Conservation (phyloP, 2,329 filamentous ascomycete genomes). For the Aspergillus udagawae region DNA sequence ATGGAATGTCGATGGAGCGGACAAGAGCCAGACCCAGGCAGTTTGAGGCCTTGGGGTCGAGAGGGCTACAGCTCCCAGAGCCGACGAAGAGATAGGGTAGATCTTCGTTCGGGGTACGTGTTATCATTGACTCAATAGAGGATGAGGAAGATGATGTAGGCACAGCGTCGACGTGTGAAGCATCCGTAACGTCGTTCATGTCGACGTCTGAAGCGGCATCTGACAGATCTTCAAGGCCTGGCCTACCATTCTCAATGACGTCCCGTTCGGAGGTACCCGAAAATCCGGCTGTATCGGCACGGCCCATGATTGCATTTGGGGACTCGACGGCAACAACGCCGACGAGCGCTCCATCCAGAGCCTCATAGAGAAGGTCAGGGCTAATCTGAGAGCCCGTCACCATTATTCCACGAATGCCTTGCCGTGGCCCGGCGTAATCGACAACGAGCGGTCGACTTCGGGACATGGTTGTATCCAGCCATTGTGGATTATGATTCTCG, state of each 20-base stretch:
- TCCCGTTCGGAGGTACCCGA: not conserved
- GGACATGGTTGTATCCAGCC: slow-evolving; percentile 46
- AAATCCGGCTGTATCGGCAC: not conserved
- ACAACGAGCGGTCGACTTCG: slow-evolving; percentile 47
- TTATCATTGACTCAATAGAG: slow-evolving; percentile 23
- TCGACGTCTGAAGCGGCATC: slow-evolving; percentile 16
- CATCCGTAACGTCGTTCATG: slow-evolving; percentile 13
- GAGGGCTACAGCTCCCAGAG: slow-evolving; percentile 37
- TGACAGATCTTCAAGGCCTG: slow-evolving; percentile 8
- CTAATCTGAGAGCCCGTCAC: slow-evolving; percentile 48
- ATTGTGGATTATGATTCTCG: slow-evolving; percentile 32
- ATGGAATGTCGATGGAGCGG: slow-evolving; percentile 37
- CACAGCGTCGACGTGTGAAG: not conserved
- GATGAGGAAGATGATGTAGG: slow-evolving; percentile 5
- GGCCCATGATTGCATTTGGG: slow-evolving; percentile 25
- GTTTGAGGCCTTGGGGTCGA: slow-evolving; percentile 46
- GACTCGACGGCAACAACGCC: slow-evolving; percentile 50
- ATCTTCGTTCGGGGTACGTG: slow-evolving; percentile 39
- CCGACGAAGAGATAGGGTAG: slow-evolving; percentile 50
- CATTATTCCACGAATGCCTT: slow-evolving; percentile 50
- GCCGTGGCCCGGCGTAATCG: slow-evolving; percentile 42
- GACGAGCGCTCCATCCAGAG: slow-evolving; percentile 53
- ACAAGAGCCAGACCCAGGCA: slow-evolving; percentile 50
- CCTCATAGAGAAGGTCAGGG: slow-evolving; percentile 46
- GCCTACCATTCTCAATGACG: slow-evolving; percentile 1